Base-by-base conservation (phyloP, 805 yeast genomes). In the Wickerhamiella musiphila region DNA sequence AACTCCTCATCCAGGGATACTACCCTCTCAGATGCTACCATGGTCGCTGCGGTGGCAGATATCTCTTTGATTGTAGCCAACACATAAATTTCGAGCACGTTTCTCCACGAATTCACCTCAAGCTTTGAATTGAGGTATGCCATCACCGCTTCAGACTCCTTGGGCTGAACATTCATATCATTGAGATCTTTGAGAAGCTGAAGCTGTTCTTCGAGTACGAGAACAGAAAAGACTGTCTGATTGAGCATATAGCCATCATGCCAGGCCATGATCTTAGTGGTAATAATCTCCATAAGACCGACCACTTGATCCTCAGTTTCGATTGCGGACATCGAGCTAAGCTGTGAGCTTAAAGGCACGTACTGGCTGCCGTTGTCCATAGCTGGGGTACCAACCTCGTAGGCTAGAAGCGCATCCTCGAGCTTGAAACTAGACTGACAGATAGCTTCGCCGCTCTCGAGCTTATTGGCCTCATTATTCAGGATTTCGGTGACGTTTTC, bases 341-440 rank as follows among this genome's bases (percentile, higher is more conserved):
- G 37, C 22, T 73, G 78, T 2, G 54, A 65, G 1, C 45, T 41
- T 26, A 53, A 38, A 0, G 60, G 41, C 35, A 70, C 51, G 18
- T 53, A 45, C n/a, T 78, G 62, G 33, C 78, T 45, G 2, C 86
- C 82, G 0, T 94, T 71, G 49, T 86, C 98, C 44, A 86, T 60
- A 39, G 67, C 69, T 8, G 62, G 58, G 48, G 81, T 81, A 35
- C 71, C 62, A 10, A 58, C 48, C 43, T 84, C 96, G 38, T 82
- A 57, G 0, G 96, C 93, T 42, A 84, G 73, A 1, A 94, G 78
- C 0, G 94, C 92, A 43, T 81, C 82, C 39, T 76, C 60, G 28
- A 86, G 60, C 34, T 71, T 68, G 54, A 82, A 81, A 18, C 55
- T 54, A 1, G 69, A 64, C 7, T 67, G 61, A 43, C 70, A 70